Percentiles rank a stretch among this genome's conserved stretches.
phyloP scores from a whole-genome alignment of 2,329 filamentous ascomycete species.

The Pseudogymnoascus sp. region DNA sequence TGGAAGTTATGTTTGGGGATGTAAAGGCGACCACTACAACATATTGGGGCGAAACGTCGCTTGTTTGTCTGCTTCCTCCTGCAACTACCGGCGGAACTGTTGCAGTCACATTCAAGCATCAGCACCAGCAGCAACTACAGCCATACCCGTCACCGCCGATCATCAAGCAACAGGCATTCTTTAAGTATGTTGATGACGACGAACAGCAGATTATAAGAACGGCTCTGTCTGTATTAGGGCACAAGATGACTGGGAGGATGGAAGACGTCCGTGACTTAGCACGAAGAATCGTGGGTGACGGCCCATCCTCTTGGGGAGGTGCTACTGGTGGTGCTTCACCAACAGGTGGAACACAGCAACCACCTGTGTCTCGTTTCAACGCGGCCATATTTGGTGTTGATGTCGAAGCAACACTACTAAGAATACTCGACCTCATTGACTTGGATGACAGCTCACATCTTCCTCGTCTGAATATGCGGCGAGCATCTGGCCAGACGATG shows the following conservation, averaged over 20 bases:
- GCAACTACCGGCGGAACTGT: conserved; percentile 49
- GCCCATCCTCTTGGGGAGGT: conserved; percentile 41
- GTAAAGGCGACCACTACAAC: conserved; percentile 52
- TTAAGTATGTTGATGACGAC: conserved; percentile 67
- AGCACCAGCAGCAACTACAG: conserved; percentile 37
- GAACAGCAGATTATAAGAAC: conserved; percentile 60
- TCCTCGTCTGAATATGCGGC: conserved; percentile 57
- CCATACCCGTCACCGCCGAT: conserved; percentile 35
- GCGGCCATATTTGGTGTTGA: conserved; percentile 29
- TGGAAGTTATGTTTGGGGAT: conserved; percentile 81
- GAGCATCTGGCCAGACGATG: conserved; percentile 66
- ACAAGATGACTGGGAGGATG: conserved; percentile 55
- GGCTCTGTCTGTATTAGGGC: conserved; percentile 54
- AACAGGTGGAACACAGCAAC: conserved; percentile 37
- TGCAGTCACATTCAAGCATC: conserved; percentile 49
- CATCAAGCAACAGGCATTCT: conserved; percentile 44
- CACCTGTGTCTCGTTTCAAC: conserved; percentile 35
- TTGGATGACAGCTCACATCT: conserved; percentile 62
- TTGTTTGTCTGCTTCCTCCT: conserved; percentile 55
- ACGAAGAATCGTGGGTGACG: conserved; percentile 47
- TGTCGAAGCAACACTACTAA: conserved; percentile 45
- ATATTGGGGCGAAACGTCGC: conserved; percentile 53
- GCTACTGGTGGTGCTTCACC: conserved; percentile 33
- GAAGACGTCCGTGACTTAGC: conserved; percentile 55
- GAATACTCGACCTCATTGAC: conserved; percentile 69